Percentiles rank a stretch among this genome's conserved stretches.
phyloP scores from a whole-genome alignment of 352 stramenopile species.

The Phytophthora capsici region DNA sequence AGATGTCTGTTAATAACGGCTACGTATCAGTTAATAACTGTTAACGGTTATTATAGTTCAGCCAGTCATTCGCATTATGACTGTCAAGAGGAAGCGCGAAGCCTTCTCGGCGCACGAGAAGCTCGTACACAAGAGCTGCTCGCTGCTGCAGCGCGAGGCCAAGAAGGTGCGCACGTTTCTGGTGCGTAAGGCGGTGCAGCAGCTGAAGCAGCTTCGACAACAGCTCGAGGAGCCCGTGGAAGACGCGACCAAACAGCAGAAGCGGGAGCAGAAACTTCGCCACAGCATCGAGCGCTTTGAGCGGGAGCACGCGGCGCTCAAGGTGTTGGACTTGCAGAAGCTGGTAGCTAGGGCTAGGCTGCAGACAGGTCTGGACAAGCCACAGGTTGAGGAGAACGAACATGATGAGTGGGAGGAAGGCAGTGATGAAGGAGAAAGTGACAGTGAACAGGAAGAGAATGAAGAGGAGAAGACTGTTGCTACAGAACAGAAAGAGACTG shows the following conservation, averaged over 20 bases:
- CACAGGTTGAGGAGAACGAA: conserved; percentile 8
- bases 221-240: conserved; percentile 37
- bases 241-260: conserved; percentile 49
- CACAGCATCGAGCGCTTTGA: conserved; percentile 53
- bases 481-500: background rate
- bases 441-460: conserved; percentile 9
- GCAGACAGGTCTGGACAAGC: conserved; percentile 51
- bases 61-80: conserved; percentile 30
- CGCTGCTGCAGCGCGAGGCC: conserved; percentile 72
- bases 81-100: conserved; percentile 58
- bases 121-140: conserved; percentile 75
- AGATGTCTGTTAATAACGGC: background rate
- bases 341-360: conserved; percentile 52
- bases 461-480: conserved; percentile 1
- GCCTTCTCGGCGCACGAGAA: conserved; percentile 67
- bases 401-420: conserved; percentile 34
- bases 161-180: conserved; percentile 80
- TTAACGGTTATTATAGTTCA: no score
- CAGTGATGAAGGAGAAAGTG: conserved; percentile 26
- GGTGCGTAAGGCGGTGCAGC: conserved; percentile 69
- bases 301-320: conserved; percentile 61
- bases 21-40: no score
- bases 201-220: conserved; percentile 70
- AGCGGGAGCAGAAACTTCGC: conserved; percentile 52
- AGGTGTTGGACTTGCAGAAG: conserved; percentile 57